Percentiles rank a stretch among this genome's conserved stretches.
phyloP scores from a whole-genome alignment of 345 rosid species.

The Ceriops tagal region DNA sequence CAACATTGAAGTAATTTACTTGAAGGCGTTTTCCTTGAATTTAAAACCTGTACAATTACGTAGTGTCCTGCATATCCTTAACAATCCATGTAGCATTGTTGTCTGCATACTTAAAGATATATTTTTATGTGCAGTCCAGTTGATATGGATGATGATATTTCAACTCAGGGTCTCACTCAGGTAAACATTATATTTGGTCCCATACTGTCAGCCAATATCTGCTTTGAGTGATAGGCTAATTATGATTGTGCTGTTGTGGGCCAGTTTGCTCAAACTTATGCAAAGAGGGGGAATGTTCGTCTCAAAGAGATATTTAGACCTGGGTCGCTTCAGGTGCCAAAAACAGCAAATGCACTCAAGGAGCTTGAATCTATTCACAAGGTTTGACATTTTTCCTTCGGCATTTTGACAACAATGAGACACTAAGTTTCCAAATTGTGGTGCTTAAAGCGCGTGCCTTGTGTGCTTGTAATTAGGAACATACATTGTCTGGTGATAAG shows the following conservation, averaged over 20 bases:
- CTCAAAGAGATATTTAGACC: slow-evolving; percentile 80
- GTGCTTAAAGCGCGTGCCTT: neutral
- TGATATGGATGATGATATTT: slow-evolving; percentile 67
- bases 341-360: slow-evolving; percentile 54
- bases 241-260: slow-evolving; percentile 4
- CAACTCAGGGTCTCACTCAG: slow-evolving; percentile 80
- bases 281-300: slow-evolving; percentile 59
- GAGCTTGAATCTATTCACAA: slow-evolving; percentile 96
- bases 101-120: no score
- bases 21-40: neutral
- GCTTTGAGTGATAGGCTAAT: neutral
- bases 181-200: slow-evolving; percentile 28
- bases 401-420: neutral
- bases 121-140: slow-evolving; percentile 63
- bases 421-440: neutral
- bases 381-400: slow-evolving; percentile 35
- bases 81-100: neutral
- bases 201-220: neutral
- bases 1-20: neutral
- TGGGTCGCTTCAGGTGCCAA: slow-evolving; percentile 64
- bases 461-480: neutral
- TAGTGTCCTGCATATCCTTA: neutral
- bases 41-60: neutral
- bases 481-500: no score
- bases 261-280: slow-evolving; percentile 77